Evolutionary conservation across 768 basidiomycete genomes (phyloP).

Genomic region (Boletales sp.): DNA sequence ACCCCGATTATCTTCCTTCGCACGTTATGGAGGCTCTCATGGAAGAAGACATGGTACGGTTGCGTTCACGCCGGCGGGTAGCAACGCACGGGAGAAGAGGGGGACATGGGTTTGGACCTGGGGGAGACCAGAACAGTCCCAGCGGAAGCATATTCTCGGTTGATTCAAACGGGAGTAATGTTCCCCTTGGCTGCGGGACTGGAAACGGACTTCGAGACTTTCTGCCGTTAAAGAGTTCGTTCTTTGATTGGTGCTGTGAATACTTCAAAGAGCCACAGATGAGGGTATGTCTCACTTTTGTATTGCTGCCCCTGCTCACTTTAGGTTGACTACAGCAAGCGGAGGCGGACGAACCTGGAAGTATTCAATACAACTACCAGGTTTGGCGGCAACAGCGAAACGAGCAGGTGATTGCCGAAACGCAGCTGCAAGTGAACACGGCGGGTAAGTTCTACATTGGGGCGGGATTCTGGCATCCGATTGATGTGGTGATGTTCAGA

Average conservation of each 20-base stretch:
- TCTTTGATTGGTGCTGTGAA: conserved; percentile 95
- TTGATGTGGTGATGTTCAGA: conserved; percentile 37
- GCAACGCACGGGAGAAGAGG: conserved; percentile 39
- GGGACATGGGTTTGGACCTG: conserved; percentile 34
- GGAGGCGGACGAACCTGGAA: conserved; percentile 95
- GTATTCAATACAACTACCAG: conserved; percentile 90
- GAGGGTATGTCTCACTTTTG: conserved; percentile 58
- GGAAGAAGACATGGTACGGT: conserved; percentile 92
- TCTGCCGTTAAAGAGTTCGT: conserved; percentile 85
- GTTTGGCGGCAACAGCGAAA: conserved; percentile 92
- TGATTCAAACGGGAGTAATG: conserved; percentile 63
- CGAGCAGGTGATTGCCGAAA: conserved; percentile 71
- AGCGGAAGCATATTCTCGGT: conserved; percentile 75
- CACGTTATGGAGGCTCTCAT: conserved; percentile 87
- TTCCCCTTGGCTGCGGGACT: conserved; percentile 75
- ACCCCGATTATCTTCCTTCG: conserved; percentile 61
- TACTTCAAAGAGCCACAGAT: conserved; percentile 99
- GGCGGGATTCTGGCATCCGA: conserved; percentile 18
- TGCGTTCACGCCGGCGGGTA: conserved; percentile 62
- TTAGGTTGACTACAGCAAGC: conserved; percentile 57
- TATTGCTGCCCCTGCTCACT: conserved; percentile 7
- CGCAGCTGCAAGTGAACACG: conserved; percentile 60
- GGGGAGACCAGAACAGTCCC: conserved; percentile 57
- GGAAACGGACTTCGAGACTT: conserved; percentile 80
- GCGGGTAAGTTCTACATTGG: conserved; percentile 54